Conservation (phyloP, 2,329 filamentous ascomycete genomes). For the Harringtonia lauricola region DNA sequence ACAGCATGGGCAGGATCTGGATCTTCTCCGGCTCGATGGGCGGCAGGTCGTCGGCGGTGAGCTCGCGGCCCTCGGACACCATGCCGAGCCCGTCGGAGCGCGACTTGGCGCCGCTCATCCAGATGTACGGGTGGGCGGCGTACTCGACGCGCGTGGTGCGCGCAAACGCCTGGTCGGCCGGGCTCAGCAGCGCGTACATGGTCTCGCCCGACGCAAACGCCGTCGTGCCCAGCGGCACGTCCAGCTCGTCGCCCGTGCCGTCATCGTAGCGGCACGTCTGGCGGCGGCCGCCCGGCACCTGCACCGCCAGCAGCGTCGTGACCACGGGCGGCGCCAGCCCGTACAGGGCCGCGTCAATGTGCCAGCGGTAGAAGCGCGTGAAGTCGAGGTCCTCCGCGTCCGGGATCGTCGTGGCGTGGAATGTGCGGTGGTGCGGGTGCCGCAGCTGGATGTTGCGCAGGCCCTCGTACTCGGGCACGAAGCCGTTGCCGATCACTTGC, state of each 20-base stretch:
- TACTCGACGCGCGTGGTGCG: slow-evolving; percentile 61
- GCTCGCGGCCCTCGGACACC: slow-evolving; percentile 41
- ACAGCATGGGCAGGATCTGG: slow-evolving; percentile 64
- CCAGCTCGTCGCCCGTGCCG: slow-evolving; percentile 51
- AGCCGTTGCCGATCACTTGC: slow-evolving; percentile 70
- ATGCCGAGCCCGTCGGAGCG: slow-evolving; percentile 61
- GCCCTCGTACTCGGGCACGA: slow-evolving; percentile 58
- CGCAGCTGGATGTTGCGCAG: slow-evolving; percentile 55
- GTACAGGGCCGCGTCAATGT: slow-evolving; percentile 70
- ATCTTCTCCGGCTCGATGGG: slow-evolving; percentile 55
- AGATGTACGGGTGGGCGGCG: slow-evolving; percentile 69
- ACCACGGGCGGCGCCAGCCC: slow-evolving; percentile 63
- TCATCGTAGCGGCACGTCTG: slow-evolving; percentile 61
- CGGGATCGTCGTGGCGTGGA: slow-evolving; percentile 56
- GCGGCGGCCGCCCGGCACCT: slow-evolving; percentile 47
- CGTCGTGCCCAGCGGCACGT: slow-evolving; percentile 64
- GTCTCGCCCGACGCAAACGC: slow-evolving; percentile 62
- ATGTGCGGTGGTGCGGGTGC: slow-evolving; percentile 69
- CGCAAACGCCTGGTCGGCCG: slow-evolving; percentile 56
- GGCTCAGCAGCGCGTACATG: slow-evolving; percentile 58
- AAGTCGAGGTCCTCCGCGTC: slow-evolving; percentile 35
- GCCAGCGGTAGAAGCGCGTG: slow-evolving; percentile 63
- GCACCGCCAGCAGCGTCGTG: slow-evolving; percentile 63
- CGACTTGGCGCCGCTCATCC: slow-evolving; percentile 62
- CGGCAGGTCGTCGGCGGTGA: slow-evolving; percentile 48